A percentile compares a stretch with the other conserved stretches of the same genome.
Conservation (phyloP, 164 flowering plant species). For the Dillenia turbinata region DNA sequence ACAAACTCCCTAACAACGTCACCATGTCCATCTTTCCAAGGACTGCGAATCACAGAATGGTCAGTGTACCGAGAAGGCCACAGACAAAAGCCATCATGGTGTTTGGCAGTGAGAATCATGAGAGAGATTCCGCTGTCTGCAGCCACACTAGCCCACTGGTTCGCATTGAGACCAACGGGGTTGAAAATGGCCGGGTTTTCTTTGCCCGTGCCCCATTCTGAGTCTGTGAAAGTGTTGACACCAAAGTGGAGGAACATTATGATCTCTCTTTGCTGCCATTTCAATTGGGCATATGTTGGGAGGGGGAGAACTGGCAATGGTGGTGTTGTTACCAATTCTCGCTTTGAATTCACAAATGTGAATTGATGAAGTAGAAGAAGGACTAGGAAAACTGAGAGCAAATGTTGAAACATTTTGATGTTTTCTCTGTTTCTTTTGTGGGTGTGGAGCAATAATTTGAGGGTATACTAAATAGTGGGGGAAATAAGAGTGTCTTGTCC, state of each 20-base stretch:
- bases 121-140: conserved; percentile 53
- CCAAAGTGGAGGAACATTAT: conserved; percentile 94
- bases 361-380: no score
- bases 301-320: conserved; percentile 85
- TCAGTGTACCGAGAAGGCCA: conserved; percentile 89
- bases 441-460: no score
- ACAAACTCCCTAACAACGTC: conserved; percentile 75
- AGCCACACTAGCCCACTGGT: conserved; percentile 69
- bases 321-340: conserved; percentile 32
- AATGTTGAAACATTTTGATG: no score
- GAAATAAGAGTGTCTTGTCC: no score
- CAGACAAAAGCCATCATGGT: conserved; percentile 94
- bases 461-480: no score
- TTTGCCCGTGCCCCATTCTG: conserved; percentile 90
- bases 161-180: conserved; percentile 54
- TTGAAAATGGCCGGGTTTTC: conserved; percentile 67
- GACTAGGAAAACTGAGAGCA: no score
- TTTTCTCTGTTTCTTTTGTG: no score
- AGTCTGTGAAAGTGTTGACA: conserved; percentile 83
- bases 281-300: conserved; percentile 65
- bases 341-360: neutral
- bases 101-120: conserved; percentile 83
- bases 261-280: conserved; percentile 91
- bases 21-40: conserved; percentile 72
- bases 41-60: conserved; percentile 66